Evolutionary conservation across 768 basidiomycete genomes (phyloP), one percentile per base, ranked within the genome.

Genomic region (Termitomyces sp.): DNA sequence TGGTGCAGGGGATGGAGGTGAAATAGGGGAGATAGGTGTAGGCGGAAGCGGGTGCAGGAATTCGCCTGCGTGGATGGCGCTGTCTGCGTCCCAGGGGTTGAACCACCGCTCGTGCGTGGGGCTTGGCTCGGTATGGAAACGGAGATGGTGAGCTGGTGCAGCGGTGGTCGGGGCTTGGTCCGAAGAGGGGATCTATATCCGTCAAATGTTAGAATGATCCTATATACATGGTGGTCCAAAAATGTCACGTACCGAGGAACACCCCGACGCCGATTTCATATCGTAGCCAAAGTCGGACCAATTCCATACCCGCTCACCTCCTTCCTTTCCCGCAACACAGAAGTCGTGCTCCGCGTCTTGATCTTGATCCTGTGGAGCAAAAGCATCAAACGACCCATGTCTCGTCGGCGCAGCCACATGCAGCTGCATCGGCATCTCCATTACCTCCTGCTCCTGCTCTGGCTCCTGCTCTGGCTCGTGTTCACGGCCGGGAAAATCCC

Each of bases 341-440:
- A 10, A 36, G 10, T 34, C 56, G 3, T 36, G 5, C 41, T 48
- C 46, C 33, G 13, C n/a, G n/a, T n/a, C n/a, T 36, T 18, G n/a
- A n/a, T 55, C 48, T 22, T 22, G 22, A 31, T 34, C 26, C 5
- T 26, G 33, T 1, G 20, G 22, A 18, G 1, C 7, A 3, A 36
- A 52, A 10, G 5, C 4, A 58, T 62, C 63, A 55, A 59, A 56
- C 28, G 59, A 61, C 7, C 61, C 61, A 15, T 63, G 62, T 26
- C 57, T 45, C 29, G 31, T 57, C 18, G 57, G 51, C 22, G 54
- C 57, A 18, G 56, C 53, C 51, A 60, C 10, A 10, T 44, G 42
- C 22, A 44, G 12, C 22, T 44, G 42, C 42, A 13, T 57, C 20
- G 47, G 50, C 9, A 31, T 48, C 24, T 33, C 44, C 28, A 20